A percentile compares a stretch with the other conserved stretches of the same genome.
phyloP scores from a whole-genome alignment of 2,329 filamentous ascomycete genomes.

The Penicillium occitanis region DNA sequence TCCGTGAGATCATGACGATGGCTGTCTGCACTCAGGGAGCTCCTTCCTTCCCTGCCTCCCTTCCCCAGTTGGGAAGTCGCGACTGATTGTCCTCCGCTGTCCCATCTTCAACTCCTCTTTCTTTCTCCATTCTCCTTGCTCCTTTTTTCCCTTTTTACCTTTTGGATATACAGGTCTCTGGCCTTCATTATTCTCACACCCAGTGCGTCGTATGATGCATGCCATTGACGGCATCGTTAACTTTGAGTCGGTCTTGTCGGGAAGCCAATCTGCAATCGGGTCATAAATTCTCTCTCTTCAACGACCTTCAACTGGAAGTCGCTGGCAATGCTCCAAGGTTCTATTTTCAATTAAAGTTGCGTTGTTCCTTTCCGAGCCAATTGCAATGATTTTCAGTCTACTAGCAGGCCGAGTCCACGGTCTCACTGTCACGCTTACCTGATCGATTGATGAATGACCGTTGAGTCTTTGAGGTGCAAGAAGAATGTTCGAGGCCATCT shows the following conservation, averaged over 20 bases:
- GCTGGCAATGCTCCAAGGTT: not conserved
- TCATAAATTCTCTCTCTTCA: not conserved
- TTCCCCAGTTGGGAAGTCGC: not conserved
- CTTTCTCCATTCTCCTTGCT: too few relatives aligned
- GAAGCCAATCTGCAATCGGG: conserved; percentile 6
- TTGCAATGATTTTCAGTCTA: not conserved
- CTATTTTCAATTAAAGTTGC: not conserved
- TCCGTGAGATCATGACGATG: too few relatives aligned
- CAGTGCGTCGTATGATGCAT: not conserved
- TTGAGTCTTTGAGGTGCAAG: too few relatives aligned
- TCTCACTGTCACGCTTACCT: not conserved
- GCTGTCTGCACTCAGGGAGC: not conserved
- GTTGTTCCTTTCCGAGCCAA: conserved; percentile 16
- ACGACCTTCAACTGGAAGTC: not conserved
- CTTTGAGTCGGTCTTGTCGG: conserved; percentile 16
- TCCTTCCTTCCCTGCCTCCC: not conserved
- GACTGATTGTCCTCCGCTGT: not conserved
- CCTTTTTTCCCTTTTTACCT: not conserved
- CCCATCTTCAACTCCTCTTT: not conserved
- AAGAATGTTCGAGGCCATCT: not conserved
- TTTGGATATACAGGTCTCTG: not conserved
- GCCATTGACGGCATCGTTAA: not conserved
- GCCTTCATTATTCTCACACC: not conserved
- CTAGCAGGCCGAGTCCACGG: not conserved
- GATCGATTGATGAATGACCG: not conserved